A percentile compares a stretch with the other conserved stretches of the same genome.
phyloP scores from a whole-genome alignment of 352 stramenopile species.

The Pythium dissotocum region DNA sequence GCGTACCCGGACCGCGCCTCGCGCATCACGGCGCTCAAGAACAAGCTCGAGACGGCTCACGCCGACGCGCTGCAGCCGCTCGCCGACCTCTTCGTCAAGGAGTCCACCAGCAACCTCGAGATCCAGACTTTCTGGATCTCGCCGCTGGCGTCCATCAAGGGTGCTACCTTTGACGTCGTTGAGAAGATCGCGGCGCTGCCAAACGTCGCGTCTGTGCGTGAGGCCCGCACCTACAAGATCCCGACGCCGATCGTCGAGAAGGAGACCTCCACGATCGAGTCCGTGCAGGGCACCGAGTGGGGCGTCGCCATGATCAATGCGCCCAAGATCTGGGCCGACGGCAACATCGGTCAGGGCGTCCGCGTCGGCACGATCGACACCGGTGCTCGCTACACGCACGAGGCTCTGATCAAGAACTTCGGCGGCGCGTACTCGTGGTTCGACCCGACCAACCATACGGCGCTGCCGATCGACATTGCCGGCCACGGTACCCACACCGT shows the following conservation, averaged over 20 bases:
- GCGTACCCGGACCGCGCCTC: slow-evolving; percentile 12
- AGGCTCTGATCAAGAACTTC: slow-evolving; percentile 16
- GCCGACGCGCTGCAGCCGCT: slow-evolving; percentile 6
- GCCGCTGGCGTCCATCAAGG: slow-evolving; percentile 31
- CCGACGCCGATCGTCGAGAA: neutral
- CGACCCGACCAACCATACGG: slow-evolving; percentile 19
- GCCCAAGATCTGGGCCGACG: slow-evolving; percentile 20
- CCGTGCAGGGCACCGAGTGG: slow-evolving; percentile 17
- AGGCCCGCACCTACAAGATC: slow-evolving; percentile 16
- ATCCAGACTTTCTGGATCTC: slow-evolving; percentile 33
- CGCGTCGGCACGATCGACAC: slow-evolving; percentile 30
- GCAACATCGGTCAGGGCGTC: slow-evolving; percentile 25
- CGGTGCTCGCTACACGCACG: slow-evolving; percentile 26
- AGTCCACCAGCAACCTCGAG: slow-evolving; percentile 8
- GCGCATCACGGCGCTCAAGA: slow-evolving; percentile 24
- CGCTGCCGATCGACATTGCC: slow-evolving; percentile 14
- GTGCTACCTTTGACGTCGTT: slow-evolving; percentile 26
- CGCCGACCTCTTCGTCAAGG: slow-evolving; percentile 17
- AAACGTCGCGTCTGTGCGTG: slow-evolving; percentile 18
- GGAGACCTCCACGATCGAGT: neutral
- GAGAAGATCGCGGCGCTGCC: slow-evolving; percentile 21
- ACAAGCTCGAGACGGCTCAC: slow-evolving; percentile 15
- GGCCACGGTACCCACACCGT: slow-evolving; percentile 21
- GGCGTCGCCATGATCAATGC: slow-evolving; percentile 20
- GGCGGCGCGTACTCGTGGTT: slow-evolving; percentile 23